phyloP scores from a whole-genome alignment of 2,329 filamentous ascomycete genomes.

The Paraconiothyrium brasiliense region DNA sequence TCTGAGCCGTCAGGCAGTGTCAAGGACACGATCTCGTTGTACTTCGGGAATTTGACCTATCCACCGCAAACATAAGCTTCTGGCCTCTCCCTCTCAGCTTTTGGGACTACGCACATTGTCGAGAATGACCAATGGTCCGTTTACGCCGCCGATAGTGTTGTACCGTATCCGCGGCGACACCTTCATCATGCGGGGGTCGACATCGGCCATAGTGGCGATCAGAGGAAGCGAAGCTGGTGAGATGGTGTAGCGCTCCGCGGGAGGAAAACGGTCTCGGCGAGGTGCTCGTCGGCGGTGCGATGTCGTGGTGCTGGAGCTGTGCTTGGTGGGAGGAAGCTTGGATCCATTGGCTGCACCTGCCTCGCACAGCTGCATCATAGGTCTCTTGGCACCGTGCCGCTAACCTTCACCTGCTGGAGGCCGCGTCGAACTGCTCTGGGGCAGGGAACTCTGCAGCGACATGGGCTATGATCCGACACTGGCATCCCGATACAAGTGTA shows the following conservation, averaged over 20 bases:
- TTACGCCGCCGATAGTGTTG: slow-evolving; percentile 98
- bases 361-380: slow-evolving; percentile 19
- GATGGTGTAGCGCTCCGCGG: slow-evolving; percentile 25
- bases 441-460: slow-evolving; percentile 3
- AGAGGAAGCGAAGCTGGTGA: slow-evolving; percentile 27
- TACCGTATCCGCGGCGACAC: slow-evolving; percentile 83
- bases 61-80: slow-evolving; percentile 33
- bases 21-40: slow-evolving; percentile 97
- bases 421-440: slow-evolving; percentile 9
- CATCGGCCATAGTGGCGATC: slow-evolving; percentile 48
- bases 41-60: slow-evolving; percentile 96
- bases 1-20: slow-evolving; percentile 95
- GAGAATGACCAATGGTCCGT: slow-evolving; percentile 95
- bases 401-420: not conserved
- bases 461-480: not conserved
- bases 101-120: slow-evolving; percentile 77
- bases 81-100: slow-evolving; percentile 13
- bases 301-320: slow-evolving; percentile 30
- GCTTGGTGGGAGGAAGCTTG: slow-evolving; percentile 41
- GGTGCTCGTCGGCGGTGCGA: slow-evolving; percentile 25
- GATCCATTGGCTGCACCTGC: slow-evolving; percentile 23
- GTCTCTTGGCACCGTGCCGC: slow-evolving; percentile 6
- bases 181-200: slow-evolving; percentile 62
- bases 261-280: slow-evolving; percentile 27
- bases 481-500: not conserved